Evolutionary conservation across 148 eudicot species (phyloP).

Genomic region (Vaccinium myrtillus): DNA sequence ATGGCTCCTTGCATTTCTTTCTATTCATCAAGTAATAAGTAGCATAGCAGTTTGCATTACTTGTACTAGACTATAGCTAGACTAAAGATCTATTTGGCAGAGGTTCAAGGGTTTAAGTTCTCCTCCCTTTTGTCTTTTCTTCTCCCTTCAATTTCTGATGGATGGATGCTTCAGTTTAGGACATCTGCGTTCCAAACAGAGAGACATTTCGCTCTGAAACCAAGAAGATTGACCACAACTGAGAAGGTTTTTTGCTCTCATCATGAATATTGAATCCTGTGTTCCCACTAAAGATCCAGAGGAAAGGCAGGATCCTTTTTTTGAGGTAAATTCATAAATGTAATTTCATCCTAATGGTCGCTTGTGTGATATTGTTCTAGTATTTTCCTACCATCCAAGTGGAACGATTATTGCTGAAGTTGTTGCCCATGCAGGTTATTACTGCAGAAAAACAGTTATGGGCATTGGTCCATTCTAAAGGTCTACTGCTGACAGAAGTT

Average conservation of each 20-base stretch:
- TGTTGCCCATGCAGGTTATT: constrained; percentile 42
- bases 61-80: background rate
- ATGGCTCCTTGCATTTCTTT: background rate
- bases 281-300: constrained; percentile 28
- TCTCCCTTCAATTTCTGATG: constrained; percentile 7
- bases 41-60: background rate
- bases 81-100: background rate
- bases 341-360: background rate
- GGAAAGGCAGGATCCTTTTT: constrained; percentile 29
- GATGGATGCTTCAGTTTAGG: constrained; percentile 10
- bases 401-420: background rate
- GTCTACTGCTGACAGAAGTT: constrained; percentile 51
- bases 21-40: background rate
- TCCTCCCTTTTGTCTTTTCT: background rate
- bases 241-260: constrained; percentile 11
- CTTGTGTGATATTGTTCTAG: background rate
- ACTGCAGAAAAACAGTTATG: constrained; percentile 62
- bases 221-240: constrained; percentile 9
- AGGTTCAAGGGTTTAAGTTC: background rate
- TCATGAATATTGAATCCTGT: constrained; percentile 41
- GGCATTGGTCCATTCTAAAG: constrained; percentile 60
- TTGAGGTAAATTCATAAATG: constrained; percentile 46
- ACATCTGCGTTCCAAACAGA: background rate
- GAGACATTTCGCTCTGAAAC: background rate
- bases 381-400: background rate